Evolutionary conservation across 1,139 yeast genomes (phyloP).

Genomic region (Pichia sp.): DNA sequence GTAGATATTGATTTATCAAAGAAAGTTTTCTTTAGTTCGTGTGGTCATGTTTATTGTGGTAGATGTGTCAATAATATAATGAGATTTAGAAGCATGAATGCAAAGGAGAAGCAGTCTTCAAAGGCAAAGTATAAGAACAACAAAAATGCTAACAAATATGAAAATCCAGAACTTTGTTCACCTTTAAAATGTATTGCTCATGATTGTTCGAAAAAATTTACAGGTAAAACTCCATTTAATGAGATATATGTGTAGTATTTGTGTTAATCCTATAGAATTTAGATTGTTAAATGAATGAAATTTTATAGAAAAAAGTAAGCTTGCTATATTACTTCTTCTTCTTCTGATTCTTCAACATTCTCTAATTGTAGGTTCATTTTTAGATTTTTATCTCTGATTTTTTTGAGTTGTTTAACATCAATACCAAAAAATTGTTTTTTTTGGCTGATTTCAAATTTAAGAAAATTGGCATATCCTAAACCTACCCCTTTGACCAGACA

Average conservation of each 20-base stretch:
- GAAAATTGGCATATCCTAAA: neutral
- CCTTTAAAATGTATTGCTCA: constrained; percentile 43
- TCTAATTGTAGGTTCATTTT: neutral
- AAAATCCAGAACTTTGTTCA: constrained; percentile 42
- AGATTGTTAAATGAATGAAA: no score
- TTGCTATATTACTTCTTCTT: neutral
- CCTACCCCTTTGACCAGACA: neutral
- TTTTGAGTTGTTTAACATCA: neutral
- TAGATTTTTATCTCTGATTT: neutral
- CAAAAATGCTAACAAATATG: constrained; percentile 28
- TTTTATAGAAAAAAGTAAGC: no score
- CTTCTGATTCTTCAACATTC: neutral
- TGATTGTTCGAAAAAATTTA: constrained; percentile 32
- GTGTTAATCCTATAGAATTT: neutral
- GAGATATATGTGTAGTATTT: constrained; percentile 22
- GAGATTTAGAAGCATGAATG: constrained; percentile 12
- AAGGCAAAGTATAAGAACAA: constrained; percentile 3
- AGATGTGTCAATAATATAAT: constrained; percentile 64
- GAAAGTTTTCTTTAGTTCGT: constrained; percentile 58
- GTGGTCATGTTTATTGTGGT: constrained; percentile 89
- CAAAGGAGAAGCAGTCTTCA: constrained; percentile 6
- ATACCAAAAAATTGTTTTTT: neutral
- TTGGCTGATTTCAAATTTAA: neutral
- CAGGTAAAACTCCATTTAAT: constrained; percentile 23
- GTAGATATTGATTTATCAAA: constrained; percentile 58